Percentiles rank a stretch among this genome's conserved stretches.
Evolutionary conservation across 176 grass and related monocot species (phyloP).

Genomic region (Carex pumila): DNA sequence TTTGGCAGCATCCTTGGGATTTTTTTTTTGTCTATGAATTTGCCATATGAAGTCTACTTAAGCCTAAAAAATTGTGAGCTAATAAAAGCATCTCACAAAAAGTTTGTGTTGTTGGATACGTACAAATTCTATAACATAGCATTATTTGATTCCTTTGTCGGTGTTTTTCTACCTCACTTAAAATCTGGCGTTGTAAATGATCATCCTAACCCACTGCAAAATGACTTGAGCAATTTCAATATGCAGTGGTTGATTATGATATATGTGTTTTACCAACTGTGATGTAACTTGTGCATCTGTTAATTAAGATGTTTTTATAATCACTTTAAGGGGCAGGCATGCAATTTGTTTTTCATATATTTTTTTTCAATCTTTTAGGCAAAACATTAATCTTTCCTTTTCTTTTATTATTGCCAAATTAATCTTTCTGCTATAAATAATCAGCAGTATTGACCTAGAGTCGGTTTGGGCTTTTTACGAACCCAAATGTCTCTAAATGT

Average conservation of each 20-base stretch:
- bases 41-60: background rate
- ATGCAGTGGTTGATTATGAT: background rate
- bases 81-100: background rate
- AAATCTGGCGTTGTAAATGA: background rate
- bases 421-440: no score
- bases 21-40: background rate
- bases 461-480: no score
- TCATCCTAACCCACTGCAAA: background rate
- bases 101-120: background rate
- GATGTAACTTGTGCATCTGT: background rate
- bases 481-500: no score
- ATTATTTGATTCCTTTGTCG: background rate
- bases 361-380: no score
- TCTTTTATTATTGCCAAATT: no score
- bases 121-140: background rate
- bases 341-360: no score
- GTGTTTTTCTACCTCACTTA: background rate
- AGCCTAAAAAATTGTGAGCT: background rate
- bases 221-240: background rate
- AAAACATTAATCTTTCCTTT: no score
- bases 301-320: no score
- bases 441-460: no score
- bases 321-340: no score
- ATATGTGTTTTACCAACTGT: background rate
- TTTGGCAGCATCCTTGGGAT: background rate